Evolutionary conservation across 371 early-diverging fungal genomes (phyloP).

Genomic region (Funneliformis caledonium): DNA sequence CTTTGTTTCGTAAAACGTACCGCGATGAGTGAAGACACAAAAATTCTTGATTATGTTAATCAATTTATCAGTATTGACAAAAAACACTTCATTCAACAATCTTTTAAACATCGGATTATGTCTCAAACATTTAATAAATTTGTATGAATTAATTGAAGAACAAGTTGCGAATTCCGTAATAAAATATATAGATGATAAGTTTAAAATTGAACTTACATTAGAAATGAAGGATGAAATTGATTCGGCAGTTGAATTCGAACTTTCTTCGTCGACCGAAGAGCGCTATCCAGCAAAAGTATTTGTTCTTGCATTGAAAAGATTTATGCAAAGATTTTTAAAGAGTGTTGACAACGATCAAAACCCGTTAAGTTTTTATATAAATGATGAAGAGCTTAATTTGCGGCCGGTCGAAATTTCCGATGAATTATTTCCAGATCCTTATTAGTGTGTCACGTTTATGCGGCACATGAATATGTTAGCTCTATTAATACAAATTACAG

Average conservation of each 20-base stretch:
- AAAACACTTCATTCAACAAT: not conserved
- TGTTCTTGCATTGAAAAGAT: conserved; percentile 28
- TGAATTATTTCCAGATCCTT: conserved; percentile 11
- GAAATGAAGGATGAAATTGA: not conserved
- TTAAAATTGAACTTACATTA: not conserved
- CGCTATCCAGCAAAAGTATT: conserved; percentile 23
- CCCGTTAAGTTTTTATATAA: no score
- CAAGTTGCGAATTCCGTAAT: conserved; percentile 12
- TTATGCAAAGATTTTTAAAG: conserved; percentile 6
- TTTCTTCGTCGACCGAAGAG: not conserved
- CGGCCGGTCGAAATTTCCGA: not conserved
- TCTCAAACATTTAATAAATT: conserved; percentile 28
- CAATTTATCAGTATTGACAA: conserved; percentile 22
- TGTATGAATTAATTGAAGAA: conserved; percentile 40
- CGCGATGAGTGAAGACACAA: not conserved
- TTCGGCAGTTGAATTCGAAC: not conserved
- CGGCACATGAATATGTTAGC: conserved; percentile 5
- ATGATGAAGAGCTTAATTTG: not conserved
- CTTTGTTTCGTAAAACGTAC: conserved; percentile 37
- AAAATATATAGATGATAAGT: conserved; percentile 24
- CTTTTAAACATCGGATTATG: not conserved
- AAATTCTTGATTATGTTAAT: conserved; percentile 24
- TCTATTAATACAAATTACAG: no score
- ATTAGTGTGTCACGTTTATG: not conserved
- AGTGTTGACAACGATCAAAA: not conserved